A percentile compares a stretch with the other conserved stretches of the same genome.
Conservation (phyloP, 495 filamentous ascomycete genomes). For the Aspergillus incahuasiensis region DNA sequence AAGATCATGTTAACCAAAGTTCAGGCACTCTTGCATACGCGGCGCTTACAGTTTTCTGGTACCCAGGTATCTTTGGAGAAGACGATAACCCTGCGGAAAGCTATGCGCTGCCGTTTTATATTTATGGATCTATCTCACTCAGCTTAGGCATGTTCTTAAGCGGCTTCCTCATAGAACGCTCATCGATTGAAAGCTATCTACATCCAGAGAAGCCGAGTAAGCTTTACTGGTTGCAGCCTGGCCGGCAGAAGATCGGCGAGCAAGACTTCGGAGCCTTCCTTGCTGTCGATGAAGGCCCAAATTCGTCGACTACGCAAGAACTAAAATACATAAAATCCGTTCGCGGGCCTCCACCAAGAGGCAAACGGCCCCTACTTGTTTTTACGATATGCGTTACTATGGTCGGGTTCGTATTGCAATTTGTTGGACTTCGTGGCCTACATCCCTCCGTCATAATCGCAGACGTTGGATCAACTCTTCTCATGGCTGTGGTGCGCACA, state of each 20-base stretch:
- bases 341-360: constrained; percentile 7
- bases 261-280: constrained; percentile 39
- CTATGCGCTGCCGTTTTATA: constrained; percentile 39
- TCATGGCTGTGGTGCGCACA: constrained; percentile 45
- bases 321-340: constrained; percentile 34
- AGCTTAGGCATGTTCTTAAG: constrained; percentile 39
- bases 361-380: constrained; percentile 13
- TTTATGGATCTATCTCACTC: constrained; percentile 32
- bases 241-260: constrained; percentile 35
- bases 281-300: constrained; percentile 23
- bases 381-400: constrained; percentile 29
- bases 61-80: constrained; percentile 26
- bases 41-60: constrained; percentile 31
- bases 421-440: constrained; percentile 46
- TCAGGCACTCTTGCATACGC: constrained; percentile 32
- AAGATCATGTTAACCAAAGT: background rate
- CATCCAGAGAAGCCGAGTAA: constrained; percentile 29
- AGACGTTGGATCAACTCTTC: constrained; percentile 40
- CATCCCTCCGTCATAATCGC: constrained; percentile 45
- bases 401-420: constrained; percentile 47
- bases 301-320: constrained; percentile 14
- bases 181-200: constrained; percentile 29
- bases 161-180: constrained; percentile 37
- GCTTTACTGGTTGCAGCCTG: constrained; percentile 42
- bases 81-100: constrained; percentile 24